A percentile compares a stretch with the other conserved stretches of the same genome.
Conservation (phyloP, 768 basidiomycete genomes). For the Pluteus cervinus region DNA sequence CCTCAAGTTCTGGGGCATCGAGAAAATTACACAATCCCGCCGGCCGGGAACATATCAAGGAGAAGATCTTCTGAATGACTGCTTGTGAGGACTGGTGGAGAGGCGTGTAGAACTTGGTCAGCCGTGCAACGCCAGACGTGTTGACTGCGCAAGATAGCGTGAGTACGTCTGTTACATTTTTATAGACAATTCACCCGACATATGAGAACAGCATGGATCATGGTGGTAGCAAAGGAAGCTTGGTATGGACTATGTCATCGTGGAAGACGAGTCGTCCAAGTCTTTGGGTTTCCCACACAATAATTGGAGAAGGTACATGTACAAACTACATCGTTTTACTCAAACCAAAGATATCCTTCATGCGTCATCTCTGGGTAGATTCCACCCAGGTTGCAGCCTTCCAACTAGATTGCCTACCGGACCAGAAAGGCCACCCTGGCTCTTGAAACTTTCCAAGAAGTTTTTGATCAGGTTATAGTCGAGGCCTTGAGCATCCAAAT, state of each 20-base stretch:
- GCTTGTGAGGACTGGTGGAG: conserved; percentile 61
- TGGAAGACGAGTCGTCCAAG: too few relatives aligned
- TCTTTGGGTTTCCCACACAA: too few relatives aligned
- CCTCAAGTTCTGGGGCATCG: conserved; percentile 84
- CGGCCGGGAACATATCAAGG: conserved; percentile 77
- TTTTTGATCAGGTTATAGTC: conserved; percentile 96
- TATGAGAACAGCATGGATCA: conserved; percentile 86
- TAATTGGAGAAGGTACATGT: background rate
- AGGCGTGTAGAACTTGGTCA: conserved; percentile 88
- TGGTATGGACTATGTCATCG: conserved; percentile 1
- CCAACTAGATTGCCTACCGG: conserved; percentile 90
- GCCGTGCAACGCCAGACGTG: conserved; percentile 79
- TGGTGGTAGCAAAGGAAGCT: conserved; percentile 18
- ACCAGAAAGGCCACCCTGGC: conserved; percentile 83
- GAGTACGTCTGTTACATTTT: conserved; percentile 4
- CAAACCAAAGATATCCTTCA: conserved; percentile 13
- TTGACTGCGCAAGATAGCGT: conserved; percentile 55
- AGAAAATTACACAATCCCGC: conserved; percentile 91
- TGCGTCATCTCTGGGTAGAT: conserved; percentile 63
- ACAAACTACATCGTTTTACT: background rate
- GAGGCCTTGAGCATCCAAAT: conserved; percentile 39
- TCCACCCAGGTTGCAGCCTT: conserved; percentile 70
- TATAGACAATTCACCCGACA: conserved; percentile 41
- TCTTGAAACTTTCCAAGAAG: conserved; percentile 94
- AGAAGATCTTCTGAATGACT: conserved; percentile 85